These are phyloP conservation scores for Fusarium subtropicale DNA, from an alignment of 2,329 filamentous ascomycete genomes.

Conservation along the genomic window DNA sequence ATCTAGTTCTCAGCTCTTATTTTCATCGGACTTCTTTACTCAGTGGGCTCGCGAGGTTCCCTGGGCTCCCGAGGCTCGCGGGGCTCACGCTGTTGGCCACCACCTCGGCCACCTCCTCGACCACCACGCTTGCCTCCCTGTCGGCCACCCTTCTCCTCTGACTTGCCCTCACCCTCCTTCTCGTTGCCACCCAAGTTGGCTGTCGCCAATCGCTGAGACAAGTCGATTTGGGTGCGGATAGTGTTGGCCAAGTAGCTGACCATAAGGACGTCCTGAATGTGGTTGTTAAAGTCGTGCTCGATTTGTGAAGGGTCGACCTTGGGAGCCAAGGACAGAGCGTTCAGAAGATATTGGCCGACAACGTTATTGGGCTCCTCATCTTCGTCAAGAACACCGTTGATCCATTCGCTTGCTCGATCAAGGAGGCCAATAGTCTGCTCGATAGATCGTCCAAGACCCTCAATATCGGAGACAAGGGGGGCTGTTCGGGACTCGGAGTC, in stretches of 20 bases:
- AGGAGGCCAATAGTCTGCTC: slow-evolving; percentile 90
- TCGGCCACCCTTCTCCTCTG: slow-evolving; percentile 59
- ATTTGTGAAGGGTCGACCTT: slow-evolving; percentile 93
- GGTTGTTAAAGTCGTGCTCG: slow-evolving; percentile 99
- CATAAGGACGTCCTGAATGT: slow-evolving; percentile 98
- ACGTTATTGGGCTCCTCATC: slow-evolving; percentile 89
- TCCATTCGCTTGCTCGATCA: slow-evolving; percentile 91
- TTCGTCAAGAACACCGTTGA: slow-evolving; percentile 94
- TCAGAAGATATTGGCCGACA: slow-evolving; percentile 94
- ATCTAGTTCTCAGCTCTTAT: slow-evolving; percentile 35
- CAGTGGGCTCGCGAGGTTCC: slow-evolving; percentile 58
- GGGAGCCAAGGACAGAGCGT: slow-evolving; percentile 89
- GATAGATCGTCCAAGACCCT: slow-evolving; percentile 85
- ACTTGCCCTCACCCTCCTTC: slow-evolving; percentile 63
- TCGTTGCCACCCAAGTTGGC: slow-evolving; percentile 68
- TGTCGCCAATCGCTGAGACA: slow-evolving; percentile 94
- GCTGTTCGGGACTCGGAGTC: slow-evolving; percentile 80
- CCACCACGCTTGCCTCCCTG: slow-evolving; percentile 64
- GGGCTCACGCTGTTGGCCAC: slow-evolving; percentile 61
- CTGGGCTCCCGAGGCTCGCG: slow-evolving; percentile 63
- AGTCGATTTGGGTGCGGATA: slow-evolving; percentile 98
- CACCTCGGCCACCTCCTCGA: slow-evolving; percentile 63
- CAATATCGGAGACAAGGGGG: slow-evolving; percentile 85
- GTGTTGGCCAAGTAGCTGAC: slow-evolving; percentile 99
- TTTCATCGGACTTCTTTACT: slow-evolving; percentile 31